Evolutionary conservation across 257 asterid species (phyloP), one percentile per base, ranked within the genome.

Genomic region (Fraxinus excelsior): DNA sequence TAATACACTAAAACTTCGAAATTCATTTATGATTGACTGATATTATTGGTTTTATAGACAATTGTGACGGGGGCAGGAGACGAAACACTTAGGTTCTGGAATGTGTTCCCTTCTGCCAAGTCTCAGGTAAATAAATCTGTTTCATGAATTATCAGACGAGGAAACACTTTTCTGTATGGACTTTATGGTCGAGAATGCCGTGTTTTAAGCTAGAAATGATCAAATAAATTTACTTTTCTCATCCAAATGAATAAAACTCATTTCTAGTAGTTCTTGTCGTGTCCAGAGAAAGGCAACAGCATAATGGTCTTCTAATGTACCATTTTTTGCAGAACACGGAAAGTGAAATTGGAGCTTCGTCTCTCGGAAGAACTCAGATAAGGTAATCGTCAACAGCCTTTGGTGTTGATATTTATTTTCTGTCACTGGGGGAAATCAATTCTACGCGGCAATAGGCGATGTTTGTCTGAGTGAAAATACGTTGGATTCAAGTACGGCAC

Each of bases 11-110:
- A 49, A 51, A 18, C 62, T 51, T 51, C 23, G 1, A 51, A 16
- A 0, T 25, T 60, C 31, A 18, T 58, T 25, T 23, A 10, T 60
- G 64, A 7, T 1, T 53, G 25, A 53, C 25, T 25, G 14, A 60
- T 60, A 60, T 21, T 60, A 25, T n/a, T 25, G 34, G 28, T 60
- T 9, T 60, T 23, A 76, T 86, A 93, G 99, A 95, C 98, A 68
- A 93, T 95, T 80, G 99, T 95, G 58, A 95, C 98, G 0, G 99
- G 99, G 80, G 99, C 99, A 11, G 98, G 98, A 82, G 99, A 95
- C 64, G 99, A 95, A 84, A 95, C 99, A 32, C 97, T 95, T 29
- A 78, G 99, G 62, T 95, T 95, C 82, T 93, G 99, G 99, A 93
- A 91, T 78, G 96, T n/a, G 49, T 95, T 95, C 69, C 98, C 98